phyloP scores from a whole-genome alignment of 495 filamentous ascomycete species.

The Thermochaetoides thermophila region DNA sequence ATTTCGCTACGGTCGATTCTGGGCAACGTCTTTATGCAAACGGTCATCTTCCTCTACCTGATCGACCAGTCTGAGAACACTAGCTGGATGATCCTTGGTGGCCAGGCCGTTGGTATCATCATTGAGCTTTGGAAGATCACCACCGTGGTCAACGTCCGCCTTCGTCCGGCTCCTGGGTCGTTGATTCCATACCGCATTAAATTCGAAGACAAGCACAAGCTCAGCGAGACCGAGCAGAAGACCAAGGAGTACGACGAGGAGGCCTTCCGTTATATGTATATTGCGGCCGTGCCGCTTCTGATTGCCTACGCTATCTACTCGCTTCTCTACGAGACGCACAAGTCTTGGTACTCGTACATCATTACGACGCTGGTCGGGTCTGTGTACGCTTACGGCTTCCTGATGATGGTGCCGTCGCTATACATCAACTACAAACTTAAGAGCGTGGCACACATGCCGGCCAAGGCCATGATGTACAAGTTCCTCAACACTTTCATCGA shows the following conservation, averaged over 20 bases:
- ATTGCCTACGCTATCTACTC: conserved; percentile 82
- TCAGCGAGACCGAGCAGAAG: conserved; percentile 89
- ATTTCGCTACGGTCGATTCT: conserved; percentile 91
- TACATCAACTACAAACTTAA: conserved; percentile 99
- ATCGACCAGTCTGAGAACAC: conserved; percentile 95
- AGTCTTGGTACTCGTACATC: conserved; percentile 93
- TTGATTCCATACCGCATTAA: conserved; percentile 68
- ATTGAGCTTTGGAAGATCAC: conserved; percentile 98
- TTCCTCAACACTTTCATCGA: conserved; percentile 65
- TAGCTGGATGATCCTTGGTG: conserved; percentile 95
- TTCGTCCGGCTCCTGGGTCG: conserved; percentile 53
- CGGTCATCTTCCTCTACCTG: conserved; percentile 93
- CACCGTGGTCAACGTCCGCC: conserved; percentile 82
- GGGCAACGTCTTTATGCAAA: conserved; percentile 96
- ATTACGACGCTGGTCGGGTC: conserved; percentile 83
- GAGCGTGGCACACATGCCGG: conserved; percentile 94
- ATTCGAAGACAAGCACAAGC: conserved; percentile 95
- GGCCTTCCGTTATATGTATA: conserved; percentile 92
- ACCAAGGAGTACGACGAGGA: conserved; percentile 97
- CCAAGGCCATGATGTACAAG: conserved; percentile 92
- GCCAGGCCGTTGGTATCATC: conserved; percentile 83
- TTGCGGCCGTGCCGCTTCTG: conserved; percentile 76
- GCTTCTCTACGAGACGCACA: conserved; percentile 85
- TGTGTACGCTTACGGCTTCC: conserved; percentile 94
- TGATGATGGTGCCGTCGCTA: conserved; percentile 96